Evolutionary conservation across 768 basidiomycete genomes (phyloP).

Genomic region (Phanerochaete carnosa): DNA sequence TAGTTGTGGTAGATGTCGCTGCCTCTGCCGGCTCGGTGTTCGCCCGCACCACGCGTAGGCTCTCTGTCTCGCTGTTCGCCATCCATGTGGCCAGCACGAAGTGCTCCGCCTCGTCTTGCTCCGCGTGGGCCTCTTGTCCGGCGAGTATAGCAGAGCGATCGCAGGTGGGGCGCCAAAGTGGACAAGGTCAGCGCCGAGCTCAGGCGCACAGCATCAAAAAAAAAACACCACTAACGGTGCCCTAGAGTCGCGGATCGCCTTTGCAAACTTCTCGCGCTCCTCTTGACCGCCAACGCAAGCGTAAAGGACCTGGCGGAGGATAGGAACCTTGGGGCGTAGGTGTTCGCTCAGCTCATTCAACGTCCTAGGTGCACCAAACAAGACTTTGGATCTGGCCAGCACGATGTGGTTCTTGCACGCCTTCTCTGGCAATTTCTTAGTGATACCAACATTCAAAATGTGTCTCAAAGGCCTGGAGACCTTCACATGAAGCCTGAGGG

Average conservation of each 20-base stretch:
- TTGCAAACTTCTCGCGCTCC: constrained; percentile 64
- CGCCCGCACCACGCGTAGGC: constrained; percentile 83
- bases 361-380: constrained; percentile 41
- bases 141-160: constrained; percentile 68
- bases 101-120: too few species aligned
- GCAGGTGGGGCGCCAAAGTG: constrained; percentile 69
- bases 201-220: constrained; percentile 60
- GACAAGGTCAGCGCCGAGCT: constrained; percentile 81
- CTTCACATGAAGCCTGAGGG: too few species aligned
- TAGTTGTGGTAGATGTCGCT: constrained; percentile 83
- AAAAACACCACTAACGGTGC: constrained; percentile 62
- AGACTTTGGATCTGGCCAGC: constrained; percentile 76
- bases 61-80: constrained; percentile 77
- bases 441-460: constrained; percentile 26
- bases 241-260: constrained; percentile 67
- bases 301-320: constrained; percentile 74
- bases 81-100: constrained; percentile 94
- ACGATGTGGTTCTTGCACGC: constrained; percentile 64
- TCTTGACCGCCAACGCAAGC: constrained; percentile 64
- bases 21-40: constrained; percentile 71
- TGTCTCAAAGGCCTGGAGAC: constrained; percentile 26
- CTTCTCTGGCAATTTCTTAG: constrained; percentile 73
- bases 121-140: constrained; percentile 40
- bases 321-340: constrained; percentile 67
- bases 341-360: constrained; percentile 53